Evolutionary conservation across 441 rosid genomes (phyloP).

Genomic region (Geranium incanum): DNA sequence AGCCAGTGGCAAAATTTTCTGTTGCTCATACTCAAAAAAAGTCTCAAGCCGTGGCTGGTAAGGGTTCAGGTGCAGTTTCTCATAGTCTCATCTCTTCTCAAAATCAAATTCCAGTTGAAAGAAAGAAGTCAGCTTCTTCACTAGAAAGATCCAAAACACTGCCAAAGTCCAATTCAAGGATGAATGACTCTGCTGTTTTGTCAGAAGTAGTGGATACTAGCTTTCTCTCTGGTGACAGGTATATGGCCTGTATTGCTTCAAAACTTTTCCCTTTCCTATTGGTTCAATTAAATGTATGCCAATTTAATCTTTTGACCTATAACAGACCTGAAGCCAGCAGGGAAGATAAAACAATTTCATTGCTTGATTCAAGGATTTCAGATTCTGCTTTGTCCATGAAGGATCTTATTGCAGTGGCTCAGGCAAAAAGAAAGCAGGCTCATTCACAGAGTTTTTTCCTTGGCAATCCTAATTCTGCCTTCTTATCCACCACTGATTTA

Average conservation of each 20-base stretch:
- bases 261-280: constrained; percentile 18
- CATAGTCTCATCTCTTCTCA: constrained; percentile 38
- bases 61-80: constrained; percentile 34
- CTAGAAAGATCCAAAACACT: constrained; percentile 49
- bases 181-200: constrained; percentile 30
- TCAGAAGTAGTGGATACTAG: constrained; percentile 37
- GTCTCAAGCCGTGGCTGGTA: constrained; percentile 40
- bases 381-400: constrained; percentile 74
- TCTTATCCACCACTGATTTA: constrained; percentile 35
- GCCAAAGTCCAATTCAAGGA: constrained; percentile 39
- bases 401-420: constrained; percentile 95
- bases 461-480: constrained; percentile 41
- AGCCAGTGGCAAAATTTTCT: constrained; percentile 35
- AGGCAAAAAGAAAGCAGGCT: constrained; percentile 84
- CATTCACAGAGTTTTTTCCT: constrained; percentile 51
- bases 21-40: constrained; percentile 37
- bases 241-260: constrained; percentile 19
- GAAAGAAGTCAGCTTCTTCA: constrained; percentile 38
- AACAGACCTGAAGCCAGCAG: constrained; percentile 42
- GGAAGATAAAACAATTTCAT: constrained; percentile 41
- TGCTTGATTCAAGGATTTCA: constrained; percentile 45
- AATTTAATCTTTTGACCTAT: constrained; percentile 17
- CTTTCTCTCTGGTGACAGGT: constrained; percentile 37
- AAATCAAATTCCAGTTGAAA: constrained; percentile 43
- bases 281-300: constrained; percentile 12